phyloP scores from a whole-genome alignment of 2,329 filamentous ascomycete genomes.

The Penicillium crustosum region DNA sequence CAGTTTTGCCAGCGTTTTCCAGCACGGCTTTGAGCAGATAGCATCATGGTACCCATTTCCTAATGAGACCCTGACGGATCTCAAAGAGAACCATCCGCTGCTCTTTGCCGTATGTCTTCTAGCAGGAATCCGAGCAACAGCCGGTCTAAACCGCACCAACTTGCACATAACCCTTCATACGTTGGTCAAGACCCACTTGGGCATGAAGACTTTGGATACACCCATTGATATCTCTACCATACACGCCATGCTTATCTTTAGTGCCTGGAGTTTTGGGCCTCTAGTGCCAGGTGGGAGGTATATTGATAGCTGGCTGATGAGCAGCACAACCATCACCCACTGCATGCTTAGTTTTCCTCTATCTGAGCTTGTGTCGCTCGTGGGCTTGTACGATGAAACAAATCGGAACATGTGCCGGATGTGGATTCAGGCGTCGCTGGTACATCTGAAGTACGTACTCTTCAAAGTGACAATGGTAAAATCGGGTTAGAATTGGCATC shows the following conservation, averaged over 20 bases:
- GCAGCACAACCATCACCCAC: constrained; percentile 10
- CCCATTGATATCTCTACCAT: constrained; percentile 10
- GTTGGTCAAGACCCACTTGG: constrained; percentile 11
- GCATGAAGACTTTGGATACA: constrained; percentile 7
- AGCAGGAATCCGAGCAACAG: constrained; percentile 9
- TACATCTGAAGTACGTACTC: constrained; percentile 8
- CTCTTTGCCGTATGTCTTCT: constrained; percentile 11
- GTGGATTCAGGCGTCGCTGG: constrained; percentile 12
- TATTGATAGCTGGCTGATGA: constrained; percentile 14
- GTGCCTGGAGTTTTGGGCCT: constrained; percentile 10
- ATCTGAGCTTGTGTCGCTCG: neutral
- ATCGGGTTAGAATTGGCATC: neutral
- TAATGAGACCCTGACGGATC: constrained; percentile 5
- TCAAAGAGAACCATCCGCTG: constrained; percentile 9
- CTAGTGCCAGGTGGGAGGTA: constrained; percentile 8
- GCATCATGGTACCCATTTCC: constrained; percentile 11
- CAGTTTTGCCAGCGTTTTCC: constrained; percentile 3
- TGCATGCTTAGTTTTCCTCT: constrained; percentile 11
- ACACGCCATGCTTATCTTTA: constrained; percentile 10
- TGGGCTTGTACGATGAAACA: constrained; percentile 1
- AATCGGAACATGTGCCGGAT: constrained; percentile 10
- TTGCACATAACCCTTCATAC: constrained; percentile 7
- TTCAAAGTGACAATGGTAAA: neutral
- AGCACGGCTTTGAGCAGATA: constrained; percentile 11
- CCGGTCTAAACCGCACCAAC: constrained; percentile 6